Base-by-base conservation (phyloP, 2,329 filamentous ascomycete species). In the Curvularia lunata region DNA sequence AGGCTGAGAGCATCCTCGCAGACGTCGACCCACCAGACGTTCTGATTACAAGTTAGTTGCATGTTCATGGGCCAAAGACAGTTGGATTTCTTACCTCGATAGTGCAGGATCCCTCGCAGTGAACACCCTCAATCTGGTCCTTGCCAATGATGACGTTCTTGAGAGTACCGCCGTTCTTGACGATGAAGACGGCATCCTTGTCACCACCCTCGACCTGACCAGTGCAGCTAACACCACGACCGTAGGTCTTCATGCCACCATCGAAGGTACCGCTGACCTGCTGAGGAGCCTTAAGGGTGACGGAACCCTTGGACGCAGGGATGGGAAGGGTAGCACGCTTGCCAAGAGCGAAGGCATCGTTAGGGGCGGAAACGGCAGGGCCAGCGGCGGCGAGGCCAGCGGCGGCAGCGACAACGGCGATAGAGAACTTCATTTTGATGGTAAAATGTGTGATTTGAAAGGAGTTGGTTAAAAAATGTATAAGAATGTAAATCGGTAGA, bases 91-190 rank as follows among this genome's bases (percentile, higher is more conserved):
- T 32, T 51, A 51, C 48, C 54, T 76, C 75, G 32, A 83, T 72
- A 27, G 79, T 81, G 73, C 82, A 83, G 5, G 50, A 56, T 79
- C 82, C 70, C 83, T 59, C 47, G 52, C 64, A 66, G 60, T 66
- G 64, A 21, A 66, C 52, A 40, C 64, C 64, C 56, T 66, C 83
- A 25, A 79, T 77, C 67, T 84, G 79, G 60, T 80, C 78, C 48
- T 77, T 76, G 21, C 83, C 83, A 56, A 85, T 85, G 73, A 85
- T 85, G 71, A 80, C 83, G 68, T 85, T 85, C 67, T 79, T 80
- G 41, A 85, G 74, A 21, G 80, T 82, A 28, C 79, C 83, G 28
- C 83, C 83, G 49, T 79, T 74, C 68, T 80, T 76, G 51, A 85
- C 75, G 59, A 82, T 76, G 78, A 85, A 85, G 69, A 85, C 82